Evolutionary conservation across 129 eudicot species (phyloP).

Genomic region (carrot (Daucus carota)): DNA sequence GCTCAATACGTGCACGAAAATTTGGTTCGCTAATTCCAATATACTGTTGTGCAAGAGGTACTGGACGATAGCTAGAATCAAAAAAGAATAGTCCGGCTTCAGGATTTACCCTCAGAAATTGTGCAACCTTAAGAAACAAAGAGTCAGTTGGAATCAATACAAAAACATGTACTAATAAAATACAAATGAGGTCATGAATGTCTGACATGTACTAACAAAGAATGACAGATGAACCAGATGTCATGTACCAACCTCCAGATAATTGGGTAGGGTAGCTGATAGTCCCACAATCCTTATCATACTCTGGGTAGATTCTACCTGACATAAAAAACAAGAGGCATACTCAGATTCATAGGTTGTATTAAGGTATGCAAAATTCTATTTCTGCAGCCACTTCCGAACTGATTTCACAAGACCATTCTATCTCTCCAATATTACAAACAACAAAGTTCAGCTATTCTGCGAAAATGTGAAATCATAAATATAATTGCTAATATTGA

Average conservation of each 20-base stretch:
- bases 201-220: neutral
- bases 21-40: constrained; percentile 82
- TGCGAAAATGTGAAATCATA: neutral
- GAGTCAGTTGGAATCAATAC: constrained; percentile 4
- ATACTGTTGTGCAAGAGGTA: constrained; percentile 95
- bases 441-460: neutral
- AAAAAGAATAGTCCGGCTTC: constrained; percentile 89
- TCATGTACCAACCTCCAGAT: constrained; percentile 64
- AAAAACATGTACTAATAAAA: neutral
- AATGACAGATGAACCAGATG: constrained; percentile 6
- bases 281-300: constrained; percentile 99
- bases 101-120: constrained; percentile 90
- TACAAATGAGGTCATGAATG: neutral
- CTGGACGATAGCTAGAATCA: constrained; percentile 98
- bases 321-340: constrained; percentile 16
- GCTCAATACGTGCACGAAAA: constrained; percentile 66
- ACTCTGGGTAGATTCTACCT: constrained; percentile 96
- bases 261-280: constrained; percentile 95
- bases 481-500: neutral
- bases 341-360: neutral
- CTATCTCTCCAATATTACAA: neutral
- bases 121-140: constrained; percentile 66
- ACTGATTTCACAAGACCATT: neutral
- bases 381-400: constrained; percentile 1
- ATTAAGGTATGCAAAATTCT: neutral